phyloP scores from a whole-genome alignment of 2,329 filamentous ascomycete species.

The Cladophialophora yegresii region DNA sequence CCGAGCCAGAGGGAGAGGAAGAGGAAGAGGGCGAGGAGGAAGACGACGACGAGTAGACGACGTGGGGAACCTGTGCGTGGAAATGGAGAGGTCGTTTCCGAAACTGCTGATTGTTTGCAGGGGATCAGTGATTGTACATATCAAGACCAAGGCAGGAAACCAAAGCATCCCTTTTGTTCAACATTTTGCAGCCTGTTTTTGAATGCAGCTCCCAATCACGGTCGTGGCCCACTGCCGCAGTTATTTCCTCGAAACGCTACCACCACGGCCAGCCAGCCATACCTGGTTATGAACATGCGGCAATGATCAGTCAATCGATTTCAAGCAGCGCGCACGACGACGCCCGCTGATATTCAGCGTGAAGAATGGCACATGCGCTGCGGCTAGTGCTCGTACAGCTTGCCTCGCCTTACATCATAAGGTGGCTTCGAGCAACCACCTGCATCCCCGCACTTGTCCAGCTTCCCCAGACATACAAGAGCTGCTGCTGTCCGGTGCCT shows the following conservation, averaged over 20 bases:
- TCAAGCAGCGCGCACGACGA: neutral
- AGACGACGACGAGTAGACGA: constrained; percentile 33
- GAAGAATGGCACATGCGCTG: neutral
- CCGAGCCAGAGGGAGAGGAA: constrained; percentile 43
- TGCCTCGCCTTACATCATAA: constrained; percentile 9
- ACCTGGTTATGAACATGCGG: neutral
- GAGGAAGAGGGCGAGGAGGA: constrained; percentile 34
- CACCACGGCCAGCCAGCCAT: neutral
- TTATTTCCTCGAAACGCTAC: neutral
- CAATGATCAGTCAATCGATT: neutral
- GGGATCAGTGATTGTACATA: constrained; percentile 28
- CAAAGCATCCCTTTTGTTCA: constrained; percentile 18
- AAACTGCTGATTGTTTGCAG: constrained; percentile 19
- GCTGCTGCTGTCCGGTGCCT: neutral
- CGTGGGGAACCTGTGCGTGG: constrained; percentile 9
- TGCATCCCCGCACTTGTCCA: neutral
- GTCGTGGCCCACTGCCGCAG: neutral
- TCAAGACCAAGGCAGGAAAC: constrained; percentile 20
- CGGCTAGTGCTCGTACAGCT: neutral
- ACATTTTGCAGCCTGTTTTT: neutral
- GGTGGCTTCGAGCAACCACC: neutral
- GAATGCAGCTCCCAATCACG: neutral
- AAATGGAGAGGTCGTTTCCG: constrained; percentile 12
- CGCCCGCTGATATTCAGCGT: neutral
- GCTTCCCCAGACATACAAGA: constrained; percentile 1